phyloP scores from a whole-genome alignment of 768 basidiomycete species.

The Boletus subparvulus region DNA sequence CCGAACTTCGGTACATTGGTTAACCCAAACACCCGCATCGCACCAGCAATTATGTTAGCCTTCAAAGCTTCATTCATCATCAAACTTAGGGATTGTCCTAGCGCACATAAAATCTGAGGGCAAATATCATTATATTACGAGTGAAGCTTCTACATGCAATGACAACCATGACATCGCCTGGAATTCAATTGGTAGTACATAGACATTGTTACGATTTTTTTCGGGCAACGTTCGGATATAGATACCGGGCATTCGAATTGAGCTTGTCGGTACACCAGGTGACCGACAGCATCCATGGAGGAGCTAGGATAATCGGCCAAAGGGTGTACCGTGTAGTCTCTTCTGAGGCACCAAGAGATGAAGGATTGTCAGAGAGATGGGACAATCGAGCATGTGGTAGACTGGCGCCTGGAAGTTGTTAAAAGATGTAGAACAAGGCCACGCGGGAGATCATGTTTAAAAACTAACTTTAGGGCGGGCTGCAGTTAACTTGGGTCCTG shows the following conservation, averaged over 20 bases:
- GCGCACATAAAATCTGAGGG: too few relatives aligned
- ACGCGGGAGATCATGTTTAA: slow-evolving; percentile 4
- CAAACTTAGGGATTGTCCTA: too few relatives aligned
- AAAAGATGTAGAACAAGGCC: slow-evolving; percentile 50
- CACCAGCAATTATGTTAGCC: too few relatives aligned
- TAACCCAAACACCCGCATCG: too few relatives aligned
- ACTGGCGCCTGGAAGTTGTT: slow-evolving; percentile 57
- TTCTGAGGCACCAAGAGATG: slow-evolving; percentile 60
- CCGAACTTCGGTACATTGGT: too few relatives aligned
- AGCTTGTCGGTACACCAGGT: slow-evolving; percentile 60
- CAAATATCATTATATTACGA: neutral
- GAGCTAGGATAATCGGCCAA: slow-evolving; percentile 57
- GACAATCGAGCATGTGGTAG: slow-evolving; percentile 59
- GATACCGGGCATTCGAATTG: neutral
- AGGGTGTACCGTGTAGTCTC: slow-evolving; percentile 45
- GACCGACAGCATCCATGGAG: slow-evolving; percentile 52
- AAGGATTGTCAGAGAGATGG: slow-evolving; percentile 41
- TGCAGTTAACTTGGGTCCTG: neutral
- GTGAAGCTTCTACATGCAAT: neutral
- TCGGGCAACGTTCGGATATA: neutral
- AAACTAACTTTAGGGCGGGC: slow-evolving; percentile 48
- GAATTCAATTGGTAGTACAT: neutral
- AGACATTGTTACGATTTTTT: neutral
- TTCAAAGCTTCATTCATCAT: too few relatives aligned
- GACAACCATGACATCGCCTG: neutral